These are phyloP conservation scores for Xylaria sp. DNA, from an alignment of 2,329 filamentous ascomycete genomes.

Conservation along the genomic window DNA sequence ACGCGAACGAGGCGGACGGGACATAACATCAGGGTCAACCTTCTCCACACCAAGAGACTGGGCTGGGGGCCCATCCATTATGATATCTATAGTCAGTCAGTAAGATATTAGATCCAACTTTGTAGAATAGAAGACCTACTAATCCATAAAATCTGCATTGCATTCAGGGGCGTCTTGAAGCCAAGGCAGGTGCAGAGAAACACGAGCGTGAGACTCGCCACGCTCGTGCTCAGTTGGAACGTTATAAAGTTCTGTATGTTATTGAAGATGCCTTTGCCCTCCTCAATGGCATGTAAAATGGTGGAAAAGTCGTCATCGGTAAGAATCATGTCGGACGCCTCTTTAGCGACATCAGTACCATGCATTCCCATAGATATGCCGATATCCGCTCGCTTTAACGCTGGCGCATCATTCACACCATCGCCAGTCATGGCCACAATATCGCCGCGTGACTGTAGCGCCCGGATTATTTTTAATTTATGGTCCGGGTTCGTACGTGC, in stretches of 20 bases:
- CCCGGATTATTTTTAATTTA: conserved; percentile 95
- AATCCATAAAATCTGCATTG: conserved; percentile 99
- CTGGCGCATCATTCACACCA: conserved; percentile 96
- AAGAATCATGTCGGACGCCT: conserved; percentile 91
- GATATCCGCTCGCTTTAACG: conserved; percentile 96
- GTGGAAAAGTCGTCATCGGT: conserved; percentile 90
- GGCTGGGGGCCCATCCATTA: conserved; percentile 98
- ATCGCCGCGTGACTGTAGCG: conserved; percentile 89
- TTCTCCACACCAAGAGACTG: conserved; percentile 96
- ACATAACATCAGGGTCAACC: conserved; percentile 94
- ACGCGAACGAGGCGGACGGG: conserved; percentile 80
- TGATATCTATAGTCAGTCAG: conserved; percentile 72
- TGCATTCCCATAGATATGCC: conserved; percentile 96
- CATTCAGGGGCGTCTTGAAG: conserved; percentile 93
- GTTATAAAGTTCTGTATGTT: conserved; percentile 99
- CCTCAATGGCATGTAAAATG: conserved; percentile 93
- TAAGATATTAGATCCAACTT: conserved; percentile 9
- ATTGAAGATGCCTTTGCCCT: conserved; percentile 99
- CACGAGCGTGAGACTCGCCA: conserved; percentile 88
- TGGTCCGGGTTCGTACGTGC: conserved; percentile 96
- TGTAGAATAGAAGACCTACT: conserved; percentile 66
- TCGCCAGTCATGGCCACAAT: conserved; percentile 99
- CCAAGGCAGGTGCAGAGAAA: conserved; percentile 91
- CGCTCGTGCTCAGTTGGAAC: conserved; percentile 96
- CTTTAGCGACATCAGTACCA: conserved; percentile 96